Evolutionary conservation across 306 rosid species (phyloP).

Genomic region (Cucurbita moschata): DNA sequence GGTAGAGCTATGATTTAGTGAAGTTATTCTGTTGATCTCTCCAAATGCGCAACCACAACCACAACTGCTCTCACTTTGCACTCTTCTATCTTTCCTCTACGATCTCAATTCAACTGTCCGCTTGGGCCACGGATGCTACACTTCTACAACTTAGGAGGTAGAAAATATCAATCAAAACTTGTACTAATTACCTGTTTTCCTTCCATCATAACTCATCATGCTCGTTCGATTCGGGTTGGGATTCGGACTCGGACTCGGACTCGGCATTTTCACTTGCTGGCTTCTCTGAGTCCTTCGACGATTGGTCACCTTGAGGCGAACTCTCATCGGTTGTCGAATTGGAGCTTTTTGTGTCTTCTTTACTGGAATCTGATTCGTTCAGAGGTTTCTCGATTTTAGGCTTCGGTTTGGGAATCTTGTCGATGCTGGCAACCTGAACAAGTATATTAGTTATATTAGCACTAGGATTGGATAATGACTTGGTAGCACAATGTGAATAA

Average conservation of each 20-base stretch:
- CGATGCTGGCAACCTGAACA: slow-evolving; percentile 40
- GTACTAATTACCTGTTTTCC: slow-evolving; percentile 13
- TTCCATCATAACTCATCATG: slow-evolving; percentile 69
- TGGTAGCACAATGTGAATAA: not conserved
- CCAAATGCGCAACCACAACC: too few relatives aligned
- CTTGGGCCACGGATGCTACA: slow-evolving; percentile 6
- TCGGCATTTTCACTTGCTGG: slow-evolving; percentile 20
- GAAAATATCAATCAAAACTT: slow-evolving; percentile 7
- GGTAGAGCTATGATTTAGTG: not conserved
- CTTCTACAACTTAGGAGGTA: slow-evolving; percentile 15
- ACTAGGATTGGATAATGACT: not conserved
- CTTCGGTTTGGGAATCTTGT: slow-evolving; percentile 84
- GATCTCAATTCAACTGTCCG: not conserved
- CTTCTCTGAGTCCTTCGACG: slow-evolving; percentile 20
- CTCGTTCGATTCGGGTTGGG: slow-evolving; percentile 16
- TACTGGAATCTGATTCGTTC: slow-evolving; percentile 39
- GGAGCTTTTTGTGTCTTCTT: slow-evolving; percentile 22
- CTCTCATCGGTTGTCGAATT: slow-evolving; percentile 31
- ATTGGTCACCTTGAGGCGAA: slow-evolving; percentile 22
- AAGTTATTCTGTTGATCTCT: not conserved
- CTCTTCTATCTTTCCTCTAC: slow-evolving; percentile 12
- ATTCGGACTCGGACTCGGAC: slow-evolving; percentile 22
- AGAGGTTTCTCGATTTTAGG: slow-evolving; percentile 56
- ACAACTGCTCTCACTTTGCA: slow-evolving; percentile 6
- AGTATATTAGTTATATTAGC: not conserved